Conservation (phyloP, 2,329 filamentous ascomycete species). For the Macroventuria anomochaeta region DNA sequence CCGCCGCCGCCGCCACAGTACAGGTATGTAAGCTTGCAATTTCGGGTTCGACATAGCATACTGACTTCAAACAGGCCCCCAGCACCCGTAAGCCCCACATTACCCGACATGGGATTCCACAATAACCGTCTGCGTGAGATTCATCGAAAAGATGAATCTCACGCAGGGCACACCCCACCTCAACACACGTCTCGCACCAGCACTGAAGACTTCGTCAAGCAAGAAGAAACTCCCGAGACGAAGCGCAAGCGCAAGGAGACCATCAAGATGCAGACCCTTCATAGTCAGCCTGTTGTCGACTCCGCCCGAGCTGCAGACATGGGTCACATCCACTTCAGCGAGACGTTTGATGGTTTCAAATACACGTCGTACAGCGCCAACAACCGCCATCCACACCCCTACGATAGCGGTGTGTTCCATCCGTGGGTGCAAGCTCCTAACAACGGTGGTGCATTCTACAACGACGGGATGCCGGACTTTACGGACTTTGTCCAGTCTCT, state of each 20-base stretch:
- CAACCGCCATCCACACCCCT: neutral
- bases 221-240: neutral
- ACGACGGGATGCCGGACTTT: neutral
- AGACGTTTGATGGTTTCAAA: neutral
- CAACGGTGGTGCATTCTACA: neutral
- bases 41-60: neutral
- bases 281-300: neutral
- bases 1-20: neutral
- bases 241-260: slow-evolving; percentile 6
- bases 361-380: neutral
- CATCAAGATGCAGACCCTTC: neutral
- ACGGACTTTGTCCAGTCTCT: neutral
- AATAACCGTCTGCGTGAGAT: neutral
- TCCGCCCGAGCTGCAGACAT: slow-evolving; percentile 1
- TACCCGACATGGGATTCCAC: neutral
- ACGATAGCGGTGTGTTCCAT: neutral
- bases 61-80: neutral
- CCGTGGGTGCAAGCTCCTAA: neutral
- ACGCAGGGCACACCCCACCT: neutral
- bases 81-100: neutral
- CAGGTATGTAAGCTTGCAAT: neutral
- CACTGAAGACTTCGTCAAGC: neutral
- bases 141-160: neutral
- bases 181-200: neutral
- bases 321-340: slow-evolving; percentile 1